Base-by-base conservation (phyloP, 345 rosid species). In the Laguncularia racemosa region DNA sequence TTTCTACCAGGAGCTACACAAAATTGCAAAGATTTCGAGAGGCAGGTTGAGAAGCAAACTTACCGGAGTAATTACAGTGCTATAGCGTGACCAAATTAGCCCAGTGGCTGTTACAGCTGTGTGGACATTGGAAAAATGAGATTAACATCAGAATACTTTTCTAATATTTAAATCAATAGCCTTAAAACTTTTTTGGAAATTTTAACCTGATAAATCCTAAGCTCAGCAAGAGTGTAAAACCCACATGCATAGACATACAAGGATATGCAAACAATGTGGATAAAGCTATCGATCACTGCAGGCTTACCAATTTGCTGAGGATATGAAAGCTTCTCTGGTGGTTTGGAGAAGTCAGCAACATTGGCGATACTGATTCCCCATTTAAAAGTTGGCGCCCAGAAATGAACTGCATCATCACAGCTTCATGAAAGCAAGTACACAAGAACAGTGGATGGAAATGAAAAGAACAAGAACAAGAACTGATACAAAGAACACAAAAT, bases 351-450 rank as follows among this genome's bases (percentile, higher is more conserved):
- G 75, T 91, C 97, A 1, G 89, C 97, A 57, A 91, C 20, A 64
- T 87, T 91, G 50, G 96, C 97, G 40, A 85, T 80, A 75, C 89
- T 87, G 70, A 91, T 87, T 40, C 96, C 96, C 97, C 97, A 87
- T 66, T 91, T 91, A 55, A 91, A 91, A 3, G 96, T 85, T 3
- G 97, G 97, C 6, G 95, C 97, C 95, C 96, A 91, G 63, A 91
- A 91, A 69, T 87, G 96, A 79, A 92, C 98, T 89, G 86, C 61
- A 57, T 61, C 46, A 3, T 17, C 65, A 51, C 13, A 58, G 21
- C 16, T 55, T 49, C 40, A 33, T 33, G 40, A 33, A 52, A 2
- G 46, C 14, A 63, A n/a, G 53, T 20, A 50, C 11, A 44, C 21
- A 21, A 20, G 1, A 53, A 14, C 9, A 12, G 38, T 17, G 38